Base-by-base conservation (phyloP, 140 eudicot species). In the Flaveria floridana region DNA sequence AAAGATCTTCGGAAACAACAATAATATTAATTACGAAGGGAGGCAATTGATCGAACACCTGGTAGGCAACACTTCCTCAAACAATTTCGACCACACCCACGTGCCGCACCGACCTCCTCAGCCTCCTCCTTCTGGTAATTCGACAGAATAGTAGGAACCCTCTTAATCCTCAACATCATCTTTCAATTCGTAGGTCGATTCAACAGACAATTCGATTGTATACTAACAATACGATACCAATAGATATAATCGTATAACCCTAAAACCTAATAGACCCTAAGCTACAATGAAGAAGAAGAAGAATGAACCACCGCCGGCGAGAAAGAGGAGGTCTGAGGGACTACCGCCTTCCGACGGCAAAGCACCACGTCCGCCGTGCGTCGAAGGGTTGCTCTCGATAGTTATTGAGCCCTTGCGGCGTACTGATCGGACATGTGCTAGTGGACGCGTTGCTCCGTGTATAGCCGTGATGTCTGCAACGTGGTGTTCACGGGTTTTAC, bases 361-460 rank as follows among this genome's bases (percentile, higher is more conserved):
- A 56, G 97, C 99, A 2, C 99, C 99, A 34, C 99, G 97, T 58
- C 99, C 99, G 77, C 99, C 99, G 99, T 93, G 97, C 81, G 93
- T 91, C 72, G 92, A 89, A 86, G 96, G 96, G 85, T 85, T 87
- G 76, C 74, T 71, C 65, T 80, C 84, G 30, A 76, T 78, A 9
- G 86, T 72, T 62, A 79, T 21, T 73, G 72, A 78, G 68, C 87
- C 92, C 85, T 82, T 85, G 21, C 91, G 84, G 16, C 94, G 89
- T 62, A 82, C 80, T 67, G 88, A 47, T 9, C 83, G 97, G 87
- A 83, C 97, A 85, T 85, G 93, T 15, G 48, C 65, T 44, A 75
- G 74, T 41, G 84, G 81, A 56, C 91, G 90, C 62, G 78, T 71
- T 67, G 21, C 91, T 78, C 88, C 73, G 85, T 75, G 78, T 82